Percentiles rank a stretch among this genome's conserved stretches.
These are phyloP conservation scores for Aspergillus oerlinghausenensis DNA, from an alignment of 2,329 filamentous ascomycete genomes.

Conservation along the genomic window DNA sequence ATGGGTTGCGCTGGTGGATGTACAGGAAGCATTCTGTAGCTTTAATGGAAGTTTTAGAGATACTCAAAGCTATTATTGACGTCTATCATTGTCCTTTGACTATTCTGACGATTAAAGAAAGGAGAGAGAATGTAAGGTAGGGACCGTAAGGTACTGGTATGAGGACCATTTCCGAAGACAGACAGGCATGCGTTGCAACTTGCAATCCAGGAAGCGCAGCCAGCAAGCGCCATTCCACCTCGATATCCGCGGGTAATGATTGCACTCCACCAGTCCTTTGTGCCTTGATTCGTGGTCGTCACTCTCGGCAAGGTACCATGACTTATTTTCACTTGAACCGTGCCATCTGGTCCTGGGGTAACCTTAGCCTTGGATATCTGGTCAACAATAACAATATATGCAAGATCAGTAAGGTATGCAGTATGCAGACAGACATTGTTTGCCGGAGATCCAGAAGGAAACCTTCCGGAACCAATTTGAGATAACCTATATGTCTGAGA, in stretches of 20 bases:
- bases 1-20: not conserved
- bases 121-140: not conserved
- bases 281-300: conserved; percentile 10
- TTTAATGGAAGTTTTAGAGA: not conserved
- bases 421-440: not conserved
- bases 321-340: conserved; percentile 15
- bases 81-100: not conserved
- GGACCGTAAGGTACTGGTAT: not conserved
- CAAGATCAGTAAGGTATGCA: no score
- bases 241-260: conserved; percentile 19
- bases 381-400: not conserved
- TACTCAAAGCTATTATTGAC: not conserved
- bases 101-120: not conserved
- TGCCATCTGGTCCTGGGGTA: conserved; percentile 9
- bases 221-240: conserved; percentile 8
- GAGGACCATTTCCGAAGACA: not conserved
- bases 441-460: not conserved
- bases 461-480: not conserved
- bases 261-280: conserved; percentile 8
- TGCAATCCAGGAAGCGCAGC: not conserved
- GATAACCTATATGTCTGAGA: not conserved
- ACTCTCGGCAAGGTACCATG: conserved; percentile 5
- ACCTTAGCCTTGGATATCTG: not conserved
- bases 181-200: not conserved
- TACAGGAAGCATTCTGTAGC: no score